Evolutionary conservation across 202 grass and related monocot species (phyloP).

Genomic region (Eragrostis tef): DNA sequence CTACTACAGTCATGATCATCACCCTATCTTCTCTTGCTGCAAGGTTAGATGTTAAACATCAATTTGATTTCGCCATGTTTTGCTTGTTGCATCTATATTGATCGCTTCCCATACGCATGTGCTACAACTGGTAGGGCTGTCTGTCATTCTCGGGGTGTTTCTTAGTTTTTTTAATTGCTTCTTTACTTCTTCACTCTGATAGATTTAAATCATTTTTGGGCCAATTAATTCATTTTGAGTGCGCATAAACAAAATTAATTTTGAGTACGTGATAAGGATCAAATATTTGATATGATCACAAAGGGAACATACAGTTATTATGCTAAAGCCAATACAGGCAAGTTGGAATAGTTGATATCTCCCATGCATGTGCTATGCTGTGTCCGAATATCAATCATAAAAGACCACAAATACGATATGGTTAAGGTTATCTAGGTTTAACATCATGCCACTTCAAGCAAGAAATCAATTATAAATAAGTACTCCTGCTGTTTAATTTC

Average conservation of each 20-base stretch:
- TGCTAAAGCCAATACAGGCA: neutral
- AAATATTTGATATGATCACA: neutral
- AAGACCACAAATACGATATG: neutral
- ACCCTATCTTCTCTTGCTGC: conserved; percentile 49
- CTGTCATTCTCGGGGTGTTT: neutral
- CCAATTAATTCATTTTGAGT: neutral
- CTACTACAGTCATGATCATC: conserved; percentile 29
- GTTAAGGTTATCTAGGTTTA: neutral
- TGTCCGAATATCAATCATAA: neutral
- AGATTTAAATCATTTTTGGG: conserved; percentile 18
- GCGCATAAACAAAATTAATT: neutral
- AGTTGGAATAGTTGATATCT: neutral
- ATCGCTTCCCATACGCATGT: neutral
- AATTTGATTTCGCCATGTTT: conserved; percentile 31
- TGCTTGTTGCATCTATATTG: neutral
- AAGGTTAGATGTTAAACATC: conserved; percentile 53
- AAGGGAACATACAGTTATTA: neutral
- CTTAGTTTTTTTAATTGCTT: neutral
- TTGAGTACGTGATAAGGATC: neutral
- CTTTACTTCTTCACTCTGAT: conserved; percentile 5
- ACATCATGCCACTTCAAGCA: neutral
- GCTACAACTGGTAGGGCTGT: neutral
- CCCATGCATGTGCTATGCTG: neutral
- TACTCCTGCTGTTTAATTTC: neutral
- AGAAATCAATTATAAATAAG: neutral